Conservation (phyloP, 1,139 yeast species). For the Suhomyces anneliseae region DNA sequence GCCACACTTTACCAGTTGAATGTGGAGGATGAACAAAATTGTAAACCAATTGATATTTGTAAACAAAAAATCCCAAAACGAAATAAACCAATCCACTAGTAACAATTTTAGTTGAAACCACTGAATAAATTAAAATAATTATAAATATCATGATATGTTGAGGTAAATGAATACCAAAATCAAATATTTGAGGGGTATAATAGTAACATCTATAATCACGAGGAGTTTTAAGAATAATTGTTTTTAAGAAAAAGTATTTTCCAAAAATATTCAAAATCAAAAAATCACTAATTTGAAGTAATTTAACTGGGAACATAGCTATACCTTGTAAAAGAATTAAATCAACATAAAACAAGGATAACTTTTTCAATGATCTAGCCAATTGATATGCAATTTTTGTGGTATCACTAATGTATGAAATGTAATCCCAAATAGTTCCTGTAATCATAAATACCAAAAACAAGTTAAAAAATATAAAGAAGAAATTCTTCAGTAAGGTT, state of each 20-base stretch:
- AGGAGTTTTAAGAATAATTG: constrained; percentile 53
- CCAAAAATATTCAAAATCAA: constrained; percentile 47
- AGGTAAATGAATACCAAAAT: constrained; percentile 64
- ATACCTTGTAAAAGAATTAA: constrained; percentile 79
- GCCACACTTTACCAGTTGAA: constrained; percentile 73
- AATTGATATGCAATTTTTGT: constrained; percentile 76
- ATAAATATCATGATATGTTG: constrained; percentile 64
- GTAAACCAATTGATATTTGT: constrained; percentile 63
- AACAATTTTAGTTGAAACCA: constrained; percentile 63
- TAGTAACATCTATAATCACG: constrained; percentile 48
- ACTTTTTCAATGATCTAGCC: constrained; percentile 67
- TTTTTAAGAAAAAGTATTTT: constrained; percentile 55
- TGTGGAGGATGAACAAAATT: constrained; percentile 72
- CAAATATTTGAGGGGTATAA: constrained; percentile 64
- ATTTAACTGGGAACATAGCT: constrained; percentile 79
- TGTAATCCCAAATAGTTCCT: constrained; percentile 66
- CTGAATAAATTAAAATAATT: constrained; percentile 61
- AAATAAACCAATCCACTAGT: constrained; percentile 67
- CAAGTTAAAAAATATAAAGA: constrained; percentile 80
- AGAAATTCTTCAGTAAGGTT: constrained; percentile 76
- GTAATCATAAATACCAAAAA: constrained; percentile 81
- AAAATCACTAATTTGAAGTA: constrained; percentile 67
- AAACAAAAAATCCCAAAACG: constrained; percentile 60
- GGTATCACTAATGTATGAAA: constrained; percentile 69
- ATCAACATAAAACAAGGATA: constrained; percentile 80